Conservation (phyloP, 176 grass and related monocot species). For the Chrysopogon serrulatus region DNA sequence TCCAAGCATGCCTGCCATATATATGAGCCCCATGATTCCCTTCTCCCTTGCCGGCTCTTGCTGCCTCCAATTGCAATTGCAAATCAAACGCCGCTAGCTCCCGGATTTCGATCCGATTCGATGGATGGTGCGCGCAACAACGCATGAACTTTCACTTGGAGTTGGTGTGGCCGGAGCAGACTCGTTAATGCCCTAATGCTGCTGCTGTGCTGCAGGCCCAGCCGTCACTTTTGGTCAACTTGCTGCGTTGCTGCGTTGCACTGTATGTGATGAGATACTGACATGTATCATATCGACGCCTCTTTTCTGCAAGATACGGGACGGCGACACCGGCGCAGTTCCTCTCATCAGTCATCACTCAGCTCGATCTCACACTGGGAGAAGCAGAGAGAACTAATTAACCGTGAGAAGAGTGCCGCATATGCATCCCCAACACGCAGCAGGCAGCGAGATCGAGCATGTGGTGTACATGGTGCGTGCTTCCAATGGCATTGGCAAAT, state of each 20-base stretch:
- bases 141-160: not conserved
- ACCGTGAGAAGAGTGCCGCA: too few species aligned
- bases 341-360: too few species aligned
- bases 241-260: not conserved
- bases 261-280: too few species aligned
- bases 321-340: too few species aligned
- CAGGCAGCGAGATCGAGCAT: not conserved
- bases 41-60: too few species aligned
- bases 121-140: not conserved
- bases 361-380: too few species aligned
- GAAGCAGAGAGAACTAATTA: not conserved
- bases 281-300: not conserved
- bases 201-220: not conserved
- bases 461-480: too few species aligned
- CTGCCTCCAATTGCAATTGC: not conserved
- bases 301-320: slow-evolving; percentile 10
- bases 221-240: not conserved
- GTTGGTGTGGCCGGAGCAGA: too few species aligned
- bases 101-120: not conserved
- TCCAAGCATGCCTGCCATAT: too few species aligned
- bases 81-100: not conserved
- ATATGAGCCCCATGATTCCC: not conserved
- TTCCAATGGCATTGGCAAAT: not conserved
- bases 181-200: not conserved
- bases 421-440: not conserved